phyloP scores from a whole-genome alignment of 2,329 filamentous ascomycete species.

The Fusarium sp. region DNA sequence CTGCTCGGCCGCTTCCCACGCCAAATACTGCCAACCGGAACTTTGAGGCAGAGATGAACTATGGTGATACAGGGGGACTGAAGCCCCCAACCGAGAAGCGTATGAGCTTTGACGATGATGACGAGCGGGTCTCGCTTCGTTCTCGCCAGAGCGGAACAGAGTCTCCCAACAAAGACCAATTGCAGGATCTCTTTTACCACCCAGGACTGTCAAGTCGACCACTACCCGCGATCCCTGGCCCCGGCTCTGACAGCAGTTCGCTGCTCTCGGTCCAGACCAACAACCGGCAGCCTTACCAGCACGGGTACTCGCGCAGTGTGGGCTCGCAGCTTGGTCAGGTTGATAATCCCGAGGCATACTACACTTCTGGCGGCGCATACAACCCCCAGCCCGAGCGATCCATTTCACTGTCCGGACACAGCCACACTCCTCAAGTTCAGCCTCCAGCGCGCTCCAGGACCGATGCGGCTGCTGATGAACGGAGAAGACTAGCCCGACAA shows the following conservation, averaged over 20 bases:
- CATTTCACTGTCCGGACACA: conserved; percentile 85
- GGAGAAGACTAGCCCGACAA: conserved; percentile 66
- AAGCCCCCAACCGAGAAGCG: conserved; percentile 79
- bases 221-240: conserved; percentile 71
- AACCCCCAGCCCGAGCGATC: conserved; percentile 72
- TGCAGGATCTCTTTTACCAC: conserved; percentile 94
- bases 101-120: conserved; percentile 92
- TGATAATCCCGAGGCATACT: conserved; percentile 64
- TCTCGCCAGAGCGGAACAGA: conserved; percentile 71
- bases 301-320: conserved; percentile 61
- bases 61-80: conserved; percentile 89
- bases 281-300: conserved; percentile 59
- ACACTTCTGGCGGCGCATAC: conserved; percentile 52
- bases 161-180: conserved; percentile 77
- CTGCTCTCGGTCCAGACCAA: conserved; percentile 60
- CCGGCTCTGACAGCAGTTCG: conserved; percentile 71
- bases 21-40: conserved; percentile 51
- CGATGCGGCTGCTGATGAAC: conserved; percentile 86
- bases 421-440: conserved; percentile 80
- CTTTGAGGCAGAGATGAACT: conserved; percentile 78
- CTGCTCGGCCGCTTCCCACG: conserved; percentile 62
- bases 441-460: conserved; percentile 93
- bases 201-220: conserved; percentile 78
- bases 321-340: conserved; percentile 57
- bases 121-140: conserved; percentile 75